Conservation (phyloP, 2,329 filamentous ascomycete species). For the Botryosphaeria agaves region DNA sequence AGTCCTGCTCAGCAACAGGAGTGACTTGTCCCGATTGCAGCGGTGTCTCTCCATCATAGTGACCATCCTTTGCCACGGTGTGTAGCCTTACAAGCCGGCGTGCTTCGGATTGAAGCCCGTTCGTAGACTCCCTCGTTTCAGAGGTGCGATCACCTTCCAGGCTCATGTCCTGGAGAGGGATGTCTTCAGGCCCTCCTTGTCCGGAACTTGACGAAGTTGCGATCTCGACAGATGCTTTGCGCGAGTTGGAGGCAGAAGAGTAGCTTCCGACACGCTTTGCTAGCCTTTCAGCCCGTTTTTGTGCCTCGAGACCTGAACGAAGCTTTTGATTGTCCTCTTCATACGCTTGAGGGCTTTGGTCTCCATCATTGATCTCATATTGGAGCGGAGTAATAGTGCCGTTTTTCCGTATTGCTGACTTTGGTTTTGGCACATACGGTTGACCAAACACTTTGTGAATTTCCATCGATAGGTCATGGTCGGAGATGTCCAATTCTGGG, state of each 20-base stretch:
- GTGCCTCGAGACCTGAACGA: slow-evolving; percentile 3
- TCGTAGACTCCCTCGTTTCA: too few species aligned
- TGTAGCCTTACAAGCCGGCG: slow-evolving; percentile 25
- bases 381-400: slow-evolving; percentile 3
- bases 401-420: slow-evolving; percentile 18
- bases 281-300: slow-evolving; percentile 4
- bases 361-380: slow-evolving; percentile 1
- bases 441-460: slow-evolving; percentile 17
- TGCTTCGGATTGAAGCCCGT: too few species aligned
- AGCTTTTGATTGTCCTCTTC: slow-evolving; percentile 4
- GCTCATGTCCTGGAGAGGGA: slow-evolving; percentile 3
- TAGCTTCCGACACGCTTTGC: slow-evolving; percentile 1
- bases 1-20: slow-evolving; percentile 28
- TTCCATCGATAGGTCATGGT: slow-evolving; percentile 7
- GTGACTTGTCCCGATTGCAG: slow-evolving; percentile 29
- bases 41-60: slow-evolving; percentile 11
- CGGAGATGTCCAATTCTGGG: too few species aligned
- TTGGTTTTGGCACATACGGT: slow-evolving; percentile 16
- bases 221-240: slow-evolving; percentile 4
- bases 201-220: neutral
- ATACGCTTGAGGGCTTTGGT: slow-evolving; percentile 3
- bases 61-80: slow-evolving; percentile 15
- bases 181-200: slow-evolving; percentile 6
- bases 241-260: neutral
- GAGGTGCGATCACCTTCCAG: slow-evolving; percentile 10